A percentile compares a stretch with the other conserved stretches of the same genome.
Conservation (phyloP, 2,329 filamentous ascomycete genomes). For the Didymosphaeria variabile region DNA sequence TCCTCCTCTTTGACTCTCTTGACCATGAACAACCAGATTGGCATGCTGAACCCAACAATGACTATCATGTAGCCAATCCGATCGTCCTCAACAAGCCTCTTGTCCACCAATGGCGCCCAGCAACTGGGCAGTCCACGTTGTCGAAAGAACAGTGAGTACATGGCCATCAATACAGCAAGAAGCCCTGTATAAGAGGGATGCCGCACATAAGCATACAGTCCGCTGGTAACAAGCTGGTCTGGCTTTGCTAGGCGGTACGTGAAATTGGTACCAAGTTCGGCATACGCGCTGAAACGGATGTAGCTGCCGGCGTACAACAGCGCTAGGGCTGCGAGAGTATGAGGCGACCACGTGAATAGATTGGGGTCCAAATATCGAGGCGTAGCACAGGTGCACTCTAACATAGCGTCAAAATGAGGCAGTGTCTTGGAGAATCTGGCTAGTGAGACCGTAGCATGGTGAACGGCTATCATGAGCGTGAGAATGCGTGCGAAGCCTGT, state of each 20-base stretch:
- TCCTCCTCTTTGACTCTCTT: constrained; percentile 45
- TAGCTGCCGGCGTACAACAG: constrained; percentile 20
- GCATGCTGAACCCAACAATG: constrained; percentile 10
- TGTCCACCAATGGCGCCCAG: constrained; percentile 29
- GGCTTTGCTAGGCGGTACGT: constrained; percentile 63
- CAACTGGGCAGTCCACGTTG: constrained; percentile 29
- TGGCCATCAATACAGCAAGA: constrained; percentile 43
- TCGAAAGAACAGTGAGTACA: constrained; percentile 17
- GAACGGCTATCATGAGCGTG: constrained; percentile 1
- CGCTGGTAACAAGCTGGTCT: constrained; percentile 56
- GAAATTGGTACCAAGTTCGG: constrained; percentile 60
- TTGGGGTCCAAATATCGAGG: constrained; percentile 16
- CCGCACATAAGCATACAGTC: constrained; percentile 61
- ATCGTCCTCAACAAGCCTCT: constrained; percentile 57
- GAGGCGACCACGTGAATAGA: constrained; percentile 18
- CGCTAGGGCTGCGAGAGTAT: not conserved
- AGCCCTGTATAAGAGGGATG: constrained; percentile 63
- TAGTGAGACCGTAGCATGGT: constrained; percentile 19
- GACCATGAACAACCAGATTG: constrained; percentile 18
- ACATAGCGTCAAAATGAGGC: not conserved
- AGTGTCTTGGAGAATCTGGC: not conserved
- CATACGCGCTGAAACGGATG: constrained; percentile 54
- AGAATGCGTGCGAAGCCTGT: constrained; percentile 17
- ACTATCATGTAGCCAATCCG: constrained; percentile 13
- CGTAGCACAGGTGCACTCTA: constrained; percentile 16